Evolutionary conservation across 331 rosid genomes (phyloP), one percentile per base, ranked within the genome.

Genomic region (Pyrus hybrid): DNA sequence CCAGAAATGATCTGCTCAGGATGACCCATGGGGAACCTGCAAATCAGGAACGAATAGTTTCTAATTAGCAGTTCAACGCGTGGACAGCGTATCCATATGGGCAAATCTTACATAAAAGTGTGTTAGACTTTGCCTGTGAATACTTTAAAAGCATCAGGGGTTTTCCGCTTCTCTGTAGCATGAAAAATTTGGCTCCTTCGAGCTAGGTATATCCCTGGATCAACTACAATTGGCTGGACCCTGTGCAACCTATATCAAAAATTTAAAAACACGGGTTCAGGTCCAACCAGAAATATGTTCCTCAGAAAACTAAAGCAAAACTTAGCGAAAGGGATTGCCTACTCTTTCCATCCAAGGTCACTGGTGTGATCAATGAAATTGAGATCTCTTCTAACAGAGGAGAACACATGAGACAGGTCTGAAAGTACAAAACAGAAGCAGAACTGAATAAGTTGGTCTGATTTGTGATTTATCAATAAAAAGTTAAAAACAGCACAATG

Each of bases 281-380:
- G 67, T 70, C 13, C 30, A 81, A 51, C 72, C 26, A 62, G 14
- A 69, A 41, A 63, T 26, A 70, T 43, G 26, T 32, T 9, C 16
- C 76, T 58, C 29, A 79, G 35, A 70, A 43, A 35, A 29, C 74
- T 70, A 70, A 33, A 43, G 63, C 56, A 17, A 74, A 54, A 83
- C 45, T 64, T 26, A 67, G 74, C 10, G 28, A 49, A 81, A 77
- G 68, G 62, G 65, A 74, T 83, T 67, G 86, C 87, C 75, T 85
- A 94, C 99, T 90, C 93, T 90, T 94, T 94, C 97, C 97, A 94
- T 82, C 97, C 96, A 80, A 92, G 93, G 82, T 94, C 97, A 62
- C 99, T 78, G 33, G 97, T 90, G 84, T 94, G 97, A 76, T 92
- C 97, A 63, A 94, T 84, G 85, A 94, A 94, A 83, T 86, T 94